Conservation (phyloP, 1,139 yeast species). For the Magnusiomyces sp. region DNA sequence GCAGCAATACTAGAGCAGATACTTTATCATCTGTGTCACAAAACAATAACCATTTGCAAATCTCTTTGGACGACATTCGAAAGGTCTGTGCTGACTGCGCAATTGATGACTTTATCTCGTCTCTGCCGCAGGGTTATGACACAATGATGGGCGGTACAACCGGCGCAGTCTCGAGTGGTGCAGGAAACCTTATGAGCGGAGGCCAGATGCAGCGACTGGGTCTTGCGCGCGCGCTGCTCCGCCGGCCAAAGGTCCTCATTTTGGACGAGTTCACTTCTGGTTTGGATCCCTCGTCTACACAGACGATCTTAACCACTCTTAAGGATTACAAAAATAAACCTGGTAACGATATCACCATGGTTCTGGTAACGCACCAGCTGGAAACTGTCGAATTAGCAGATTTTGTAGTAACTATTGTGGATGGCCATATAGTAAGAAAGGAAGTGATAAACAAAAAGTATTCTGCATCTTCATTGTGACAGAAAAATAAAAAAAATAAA, state of each 20-base stretch:
- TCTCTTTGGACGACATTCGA: constrained; percentile 32
- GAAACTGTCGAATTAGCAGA: constrained; percentile 52
- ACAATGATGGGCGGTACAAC: constrained; percentile 41
- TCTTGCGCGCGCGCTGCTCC: constrained; percentile 65
- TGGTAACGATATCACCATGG: constrained; percentile 50
- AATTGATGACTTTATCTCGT: constrained; percentile 30
- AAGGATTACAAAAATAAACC: constrained; percentile 49
- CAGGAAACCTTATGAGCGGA: constrained; percentile 48
- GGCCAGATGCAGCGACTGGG: constrained; percentile 89
- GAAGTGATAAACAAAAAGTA: no score
- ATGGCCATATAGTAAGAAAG: constrained; percentile 6
- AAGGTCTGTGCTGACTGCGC: constrained; percentile 26
- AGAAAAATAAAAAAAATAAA: no score
- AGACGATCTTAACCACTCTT: constrained; percentile 24
- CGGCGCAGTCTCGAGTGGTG: constrained; percentile 20
- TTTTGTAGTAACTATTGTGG: constrained; percentile 18
- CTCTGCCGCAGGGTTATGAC: constrained; percentile 33
- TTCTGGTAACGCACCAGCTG: constrained; percentile 80
- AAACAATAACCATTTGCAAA: constrained; percentile 17
- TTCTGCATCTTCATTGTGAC: no score
- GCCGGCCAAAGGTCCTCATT: constrained; percentile 50
- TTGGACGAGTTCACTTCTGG: constrained; percentile 74
- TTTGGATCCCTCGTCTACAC: constrained; percentile 52
- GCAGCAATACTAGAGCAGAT: no score
- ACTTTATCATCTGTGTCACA: no score